phyloP scores from a whole-genome alignment of 2,329 filamentous ascomycete genomes.

The Phyllosticta paracitricarpa region DNA sequence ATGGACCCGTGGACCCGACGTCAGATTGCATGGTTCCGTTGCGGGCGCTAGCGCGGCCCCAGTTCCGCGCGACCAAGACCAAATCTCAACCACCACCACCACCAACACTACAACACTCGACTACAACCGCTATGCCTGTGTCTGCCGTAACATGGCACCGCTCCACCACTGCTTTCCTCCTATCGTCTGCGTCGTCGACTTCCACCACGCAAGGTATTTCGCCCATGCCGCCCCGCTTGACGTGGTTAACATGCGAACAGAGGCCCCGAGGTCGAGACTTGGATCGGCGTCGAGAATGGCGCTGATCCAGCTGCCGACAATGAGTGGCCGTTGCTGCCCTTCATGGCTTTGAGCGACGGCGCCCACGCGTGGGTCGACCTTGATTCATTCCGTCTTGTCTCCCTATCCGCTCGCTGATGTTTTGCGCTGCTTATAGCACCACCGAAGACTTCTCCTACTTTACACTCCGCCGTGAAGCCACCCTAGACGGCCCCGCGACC shows the following conservation, averaged over 20 bases:
- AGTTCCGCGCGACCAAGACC: too few species aligned
- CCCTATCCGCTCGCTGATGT: neutral
- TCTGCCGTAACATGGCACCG: slow-evolving; percentile 1
- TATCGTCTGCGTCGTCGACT: slow-evolving; percentile 43
- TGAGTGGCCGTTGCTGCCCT: slow-evolving; percentile 84
- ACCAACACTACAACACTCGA: neutral
- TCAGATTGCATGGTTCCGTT: too few species aligned
- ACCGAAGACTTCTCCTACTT: slow-evolving; percentile 99
- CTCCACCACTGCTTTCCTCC: slow-evolving; percentile 28
- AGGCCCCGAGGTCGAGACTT: slow-evolving; percentile 87
- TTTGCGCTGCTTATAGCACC: slow-evolving; percentile 42
- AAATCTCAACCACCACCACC: neutral
- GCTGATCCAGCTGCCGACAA: slow-evolving; percentile 71
- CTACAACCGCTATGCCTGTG: slow-evolving; percentile 3
- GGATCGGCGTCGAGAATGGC: slow-evolving; percentile 70
- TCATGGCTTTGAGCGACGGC: slow-evolving; percentile 94
- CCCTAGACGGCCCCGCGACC: slow-evolving; percentile 47
- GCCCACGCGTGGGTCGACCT: slow-evolving; percentile 67
- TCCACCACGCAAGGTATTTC: slow-evolving; percentile 40
- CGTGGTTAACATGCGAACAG: slow-evolving; percentile 26
- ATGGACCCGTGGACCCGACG: too few species aligned
- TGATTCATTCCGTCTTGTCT: neutral
- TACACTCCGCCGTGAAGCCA: slow-evolving; percentile 58
- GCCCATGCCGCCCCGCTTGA: neutral
- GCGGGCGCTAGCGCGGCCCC: too few species aligned